Evolutionary conservation across 2,329 filamentous ascomycete species (phyloP), one percentile per base, ranked within the genome.

Genomic region (Chrysosporium queenslandicum): DNA sequence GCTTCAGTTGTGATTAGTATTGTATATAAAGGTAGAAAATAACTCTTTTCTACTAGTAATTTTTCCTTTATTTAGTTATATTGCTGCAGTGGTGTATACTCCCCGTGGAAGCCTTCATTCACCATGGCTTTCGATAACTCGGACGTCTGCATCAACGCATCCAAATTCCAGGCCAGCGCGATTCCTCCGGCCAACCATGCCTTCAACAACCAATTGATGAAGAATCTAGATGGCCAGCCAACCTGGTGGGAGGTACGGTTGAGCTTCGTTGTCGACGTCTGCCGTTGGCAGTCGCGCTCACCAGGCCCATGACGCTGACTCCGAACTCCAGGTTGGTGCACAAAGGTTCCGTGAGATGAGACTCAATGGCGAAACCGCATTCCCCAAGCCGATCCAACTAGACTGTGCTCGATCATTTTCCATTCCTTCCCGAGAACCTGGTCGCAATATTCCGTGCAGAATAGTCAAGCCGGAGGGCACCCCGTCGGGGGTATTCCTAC

Each of bases 341-440:
- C 66, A 69, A 12, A 73, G 71, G 58, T 81, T 78, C 59, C 72
- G 79, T 3, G 67, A 76, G 57, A 76, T 80, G 71, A 67, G 74
- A 12, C 72, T 70, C 65, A 70, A 71, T 20, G 78, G 77, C 36
- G 73, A 81, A 58, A 78, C 76, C 0, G 67, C 72, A 0, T 60
- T 79, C 1, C 75, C 76, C 1, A 67, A 66, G 50, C 74, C 75
- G 0, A 61, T 68, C 1, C 65, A 74, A 2, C 64, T 81, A 0
- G 66, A 72, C 0, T 64, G 68, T 16, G 78, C 72, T 23, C 63
- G 72, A 6, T 72, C 78, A 50, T 67, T 71, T 53, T 63, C 56
- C 0, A 65, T 82, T 5, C 77, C 77, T 0, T 80, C 77, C 0
- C 67, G 78, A 4, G 77, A 81, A 2, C 14, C 61, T 0, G 73